Evolutionary conservation across 2,329 filamentous ascomycete species (phyloP), one percentile per base, ranked within the genome.

Genomic region (Aspergillus phoenicis): DNA sequence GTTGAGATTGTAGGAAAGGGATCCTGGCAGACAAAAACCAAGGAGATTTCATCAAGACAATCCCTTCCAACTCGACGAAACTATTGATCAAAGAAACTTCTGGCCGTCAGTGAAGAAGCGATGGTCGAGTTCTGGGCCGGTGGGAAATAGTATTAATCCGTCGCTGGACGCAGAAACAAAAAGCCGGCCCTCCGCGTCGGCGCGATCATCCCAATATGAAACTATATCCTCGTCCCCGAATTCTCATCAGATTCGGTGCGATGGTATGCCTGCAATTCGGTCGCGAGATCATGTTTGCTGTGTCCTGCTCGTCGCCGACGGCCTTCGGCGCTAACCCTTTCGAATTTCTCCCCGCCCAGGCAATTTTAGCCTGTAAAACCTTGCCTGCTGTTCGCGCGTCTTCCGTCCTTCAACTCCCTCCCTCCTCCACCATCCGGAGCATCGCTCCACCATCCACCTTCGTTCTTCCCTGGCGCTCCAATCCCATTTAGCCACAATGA

Each of bases 141-240:
- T 65, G 65, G 74, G 74, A 75, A 77, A 77, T 75, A 75, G 73
- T 76, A 70, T 76, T 77, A 77, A 76, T 77, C 74, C 74, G 74
- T 69, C 68, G 68, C 68, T 67, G 70, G 66, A 73, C 74, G 74
- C 74, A 77, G 74, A 77, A 77, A 77, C 72, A 71, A 77, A 76
- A 76, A 68, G 72, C 74, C 74, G 72, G 70, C 57, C 66, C 72
- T 73, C 74, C 73, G 74, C 71, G 64, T 65, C 65, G 66, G 67
- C 66, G 62, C 66, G 68, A 75, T 72, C 68, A 74, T 70, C 70
- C 67, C 61, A 69, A 61, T 66, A 72, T 68, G 68, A 64, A 71
- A 70, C 68, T 64, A 70, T 64, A 73, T 69, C 52, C 47, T 61
- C 61, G 52, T 58, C 62, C 62, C 58, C 60, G 58, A 66, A 60